Evolutionary conservation across 2,329 filamentous ascomycete genomes (phyloP), one percentile per base, ranked within the genome.

Genomic region (Monilinia fructicola): DNA sequence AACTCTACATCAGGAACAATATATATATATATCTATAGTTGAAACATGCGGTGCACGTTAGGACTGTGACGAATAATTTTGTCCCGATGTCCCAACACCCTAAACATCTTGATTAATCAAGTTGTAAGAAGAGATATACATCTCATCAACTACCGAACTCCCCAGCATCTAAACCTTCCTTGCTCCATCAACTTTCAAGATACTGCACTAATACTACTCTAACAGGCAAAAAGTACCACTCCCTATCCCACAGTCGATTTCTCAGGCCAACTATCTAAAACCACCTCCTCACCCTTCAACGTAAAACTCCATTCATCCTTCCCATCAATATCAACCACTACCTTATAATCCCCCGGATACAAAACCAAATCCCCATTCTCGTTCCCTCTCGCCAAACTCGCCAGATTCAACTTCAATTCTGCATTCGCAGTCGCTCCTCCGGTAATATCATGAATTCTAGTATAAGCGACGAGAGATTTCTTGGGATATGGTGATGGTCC

Each of bases 401-500:
- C 84, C 1, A 87, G 74, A 3, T 78, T 83, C 35, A 84, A 69
- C 7, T 77, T 74, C 5, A 86, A 72, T 0, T 71, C 70, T 0
- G 76, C 78, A 5, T 72, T 78, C 6, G 60, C 69, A 0, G 73
- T 75, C 21, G 73, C 64, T 0, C 78, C 79, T 0, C 77, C 70
- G 10, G 52, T 42, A 28, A 73, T 64, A 44, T 69, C 54, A 38
- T 69, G 69, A 0, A 73, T 18, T n/a, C 84, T 77, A 0, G 76
- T 73, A 71, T 86, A 87, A 2, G 80, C 78, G 1, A 81, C 82
- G 0, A 87, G 78, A 2, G 79, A 80, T 75, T 86, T 86, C 54
- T 78, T 78, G 0, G 84, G 85, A 60, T 81, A 79, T 1, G 85
- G 85, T 31, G 73, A 67, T 0, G 84, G 84, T 7, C 81, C 80